Evolutionary conservation across 345 rosid genomes (phyloP), one percentile per base, ranked within the genome.

Genomic region (Crucihimalaya himalaica): DNA sequence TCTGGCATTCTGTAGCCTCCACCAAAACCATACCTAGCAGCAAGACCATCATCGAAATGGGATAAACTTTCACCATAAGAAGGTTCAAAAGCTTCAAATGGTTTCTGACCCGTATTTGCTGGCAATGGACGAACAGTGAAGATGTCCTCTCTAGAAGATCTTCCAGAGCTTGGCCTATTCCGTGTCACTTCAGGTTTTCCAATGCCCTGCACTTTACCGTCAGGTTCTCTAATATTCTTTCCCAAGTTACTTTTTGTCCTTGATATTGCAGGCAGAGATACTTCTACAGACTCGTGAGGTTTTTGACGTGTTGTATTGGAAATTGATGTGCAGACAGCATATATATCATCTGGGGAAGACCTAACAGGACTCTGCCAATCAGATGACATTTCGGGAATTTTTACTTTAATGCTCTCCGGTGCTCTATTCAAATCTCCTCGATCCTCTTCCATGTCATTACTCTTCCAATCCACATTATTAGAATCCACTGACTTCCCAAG

Each of bases 281-380:
- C 80, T 65, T 65, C 80, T 40, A 57, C 29, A 65, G 55, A 28
- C 48, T 64, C 72, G 21, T 64, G 59, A 53, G 75, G 67, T 78
- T 78, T 77, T 47, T 70, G 71, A 58, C 66, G 48, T 42, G 35
- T 54, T 12, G 34, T 21, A 51, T 62, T 69, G 59, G 79, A 71
- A n/a, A 71, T 57, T 57, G 80, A 65, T 39, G 68, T 51, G 68
- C 80, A 77, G 54, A 77, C 46, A 39, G 52, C 72, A 28, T 63
- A 51, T 40, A 77, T 77, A 57, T 83, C 86, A 42, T 66, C 80
- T 60, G 46, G 59, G 47, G 79, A 45, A 68, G 78, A 71, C 74
- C 54, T 79, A 55, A 53, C 75, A 61, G 70, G 67, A 66, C 63
- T 79, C 48, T 59, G 80, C 70, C 54, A 20, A 43, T 73, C 71